Evolutionary conservation across 139 green algal genomes (phyloP).

Genomic region (Micractinium conductrix): DNA sequence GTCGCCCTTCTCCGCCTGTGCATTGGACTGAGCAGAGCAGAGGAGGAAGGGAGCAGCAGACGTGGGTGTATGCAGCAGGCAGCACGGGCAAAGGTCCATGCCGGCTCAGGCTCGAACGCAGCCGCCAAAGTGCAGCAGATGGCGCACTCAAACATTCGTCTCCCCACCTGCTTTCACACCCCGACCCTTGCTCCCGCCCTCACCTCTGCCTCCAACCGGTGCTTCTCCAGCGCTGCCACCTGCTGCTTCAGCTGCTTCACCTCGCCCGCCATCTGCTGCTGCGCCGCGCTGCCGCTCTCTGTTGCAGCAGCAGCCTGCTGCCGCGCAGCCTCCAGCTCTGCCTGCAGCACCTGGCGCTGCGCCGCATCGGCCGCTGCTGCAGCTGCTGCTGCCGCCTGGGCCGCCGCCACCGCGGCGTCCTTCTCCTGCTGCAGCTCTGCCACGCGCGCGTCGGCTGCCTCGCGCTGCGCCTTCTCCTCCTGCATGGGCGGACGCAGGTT

Average conservation of each 20-base stretch:
- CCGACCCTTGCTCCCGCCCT: background rate
- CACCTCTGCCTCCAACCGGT: conserved; percentile 23
- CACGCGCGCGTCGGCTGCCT: conserved; percentile 39
- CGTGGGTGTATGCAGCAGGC: background rate
- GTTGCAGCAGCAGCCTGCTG: conserved; percentile 21
- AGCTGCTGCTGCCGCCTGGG: background rate
- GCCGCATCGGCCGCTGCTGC: conserved; percentile 9
- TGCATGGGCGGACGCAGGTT: conserved; percentile 4
- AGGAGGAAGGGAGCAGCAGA: background rate
- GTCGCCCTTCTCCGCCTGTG: conserved; percentile 47
- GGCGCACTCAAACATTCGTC: background rate
- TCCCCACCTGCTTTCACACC: background rate
- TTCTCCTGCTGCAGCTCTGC: conserved; percentile 2
- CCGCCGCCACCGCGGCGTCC: background rate
- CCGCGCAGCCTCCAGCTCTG: conserved; percentile 39
- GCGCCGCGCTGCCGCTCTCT: background rate
- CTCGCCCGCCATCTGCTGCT: conserved; percentile 50
- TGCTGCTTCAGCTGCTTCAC: conserved; percentile 45
- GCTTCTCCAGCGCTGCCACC: conserved; percentile 34
- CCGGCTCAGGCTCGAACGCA: too few species aligned
- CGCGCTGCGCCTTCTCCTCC: conserved; percentile 51
- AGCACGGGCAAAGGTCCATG: background rate
- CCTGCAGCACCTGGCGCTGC: conserved; percentile 11
- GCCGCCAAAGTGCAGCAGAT: background rate
- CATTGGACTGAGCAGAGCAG: conserved; percentile 8